A percentile compares a stretch with the other conserved stretches of the same genome.
Conservation (phyloP, 495 filamentous ascomycete genomes). For the Cenococcum geophilum region DNA sequence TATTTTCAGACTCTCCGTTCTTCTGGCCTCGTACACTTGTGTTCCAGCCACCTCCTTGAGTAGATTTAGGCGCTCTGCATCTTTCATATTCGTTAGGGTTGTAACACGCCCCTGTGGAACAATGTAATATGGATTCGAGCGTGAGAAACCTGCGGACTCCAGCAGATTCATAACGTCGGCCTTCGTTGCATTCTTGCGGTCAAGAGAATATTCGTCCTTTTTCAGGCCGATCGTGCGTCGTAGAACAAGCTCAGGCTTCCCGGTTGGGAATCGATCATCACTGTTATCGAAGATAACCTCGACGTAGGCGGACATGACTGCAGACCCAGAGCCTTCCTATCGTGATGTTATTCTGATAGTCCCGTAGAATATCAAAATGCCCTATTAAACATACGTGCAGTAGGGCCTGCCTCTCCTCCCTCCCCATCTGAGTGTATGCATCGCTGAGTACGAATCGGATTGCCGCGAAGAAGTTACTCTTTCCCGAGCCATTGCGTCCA, state of each 20-base stretch:
- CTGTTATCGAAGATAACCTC: constrained; percentile 98
- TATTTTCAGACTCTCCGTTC: constrained; percentile 87
- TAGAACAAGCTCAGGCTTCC: constrained; percentile 80
- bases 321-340: constrained; percentile 89
- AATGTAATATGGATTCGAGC: constrained; percentile 98
- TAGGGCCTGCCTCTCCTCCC: constrained; percentile 91
- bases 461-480: constrained; percentile 99
- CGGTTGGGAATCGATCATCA: constrained; percentile 92
- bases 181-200: constrained; percentile 93
- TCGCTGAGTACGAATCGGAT: constrained; percentile 98
- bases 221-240: constrained; percentile 93
- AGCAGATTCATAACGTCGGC: constrained; percentile 91
- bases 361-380: background rate
- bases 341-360: constrained; percentile 5
- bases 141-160: constrained; percentile 92
- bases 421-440: constrained; percentile 91
- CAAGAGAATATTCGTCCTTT: constrained; percentile 97
- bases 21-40: constrained; percentile 88
- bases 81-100: constrained; percentile 96
- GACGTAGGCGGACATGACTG: constrained; percentile 98
- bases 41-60: constrained; percentile 97
- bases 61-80: constrained; percentile 76
- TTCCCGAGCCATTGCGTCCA: constrained; percentile 96
- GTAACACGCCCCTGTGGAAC: constrained; percentile 96
- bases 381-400: constrained; percentile 57